phyloP scores from a whole-genome alignment of 2,329 filamentous ascomycete species.

The Dendryphion nanum region DNA sequence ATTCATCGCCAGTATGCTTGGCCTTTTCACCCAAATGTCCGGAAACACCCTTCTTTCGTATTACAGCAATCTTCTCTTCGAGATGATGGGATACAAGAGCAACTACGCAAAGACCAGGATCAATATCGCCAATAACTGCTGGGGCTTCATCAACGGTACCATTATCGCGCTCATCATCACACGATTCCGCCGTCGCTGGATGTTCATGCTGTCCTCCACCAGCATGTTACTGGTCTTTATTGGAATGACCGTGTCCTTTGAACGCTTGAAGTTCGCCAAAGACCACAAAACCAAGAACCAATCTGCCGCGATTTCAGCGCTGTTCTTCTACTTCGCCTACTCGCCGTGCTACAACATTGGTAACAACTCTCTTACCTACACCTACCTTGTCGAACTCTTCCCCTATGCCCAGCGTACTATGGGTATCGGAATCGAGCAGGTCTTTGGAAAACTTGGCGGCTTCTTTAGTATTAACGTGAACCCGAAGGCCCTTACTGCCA shows the following conservation, averaged over 20 bases:
- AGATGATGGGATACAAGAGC: conserved; percentile 57
- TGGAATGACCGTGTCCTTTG: conserved; percentile 26
- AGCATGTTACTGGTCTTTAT: conserved; percentile 53
- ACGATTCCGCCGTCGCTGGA: conserved; percentile 52
- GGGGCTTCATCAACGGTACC: conserved; percentile 57
- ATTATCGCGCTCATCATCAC: conserved; percentile 54
- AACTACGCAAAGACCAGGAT: conserved; percentile 19
- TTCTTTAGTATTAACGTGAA: not conserved
- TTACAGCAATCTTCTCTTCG: conserved; percentile 61
- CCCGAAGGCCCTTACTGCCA: not conserved
- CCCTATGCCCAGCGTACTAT: not conserved
- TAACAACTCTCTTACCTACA: conserved; percentile 66
- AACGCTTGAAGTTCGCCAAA: conserved; percentile 44
- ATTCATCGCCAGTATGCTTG: conserved; percentile 61
- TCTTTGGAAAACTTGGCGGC: not conserved
- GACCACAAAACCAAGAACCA: conserved; percentile 41
- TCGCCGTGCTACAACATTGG: conserved; percentile 56
- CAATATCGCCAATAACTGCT: conserved; percentile 27
- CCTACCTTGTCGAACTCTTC: conserved; percentile 1
- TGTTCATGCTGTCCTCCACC: conserved; percentile 55
- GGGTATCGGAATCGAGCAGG: conserved; percentile 1
- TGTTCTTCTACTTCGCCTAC: conserved; percentile 55
- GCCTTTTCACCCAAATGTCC: conserved; percentile 66
- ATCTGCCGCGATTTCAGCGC: conserved; percentile 47
- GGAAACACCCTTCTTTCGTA: conserved; percentile 58